Evolutionary conservation across 164 flowering plant genomes (phyloP), one percentile per base, ranked within the genome.

Genomic region (Akebia trifoliata): DNA sequence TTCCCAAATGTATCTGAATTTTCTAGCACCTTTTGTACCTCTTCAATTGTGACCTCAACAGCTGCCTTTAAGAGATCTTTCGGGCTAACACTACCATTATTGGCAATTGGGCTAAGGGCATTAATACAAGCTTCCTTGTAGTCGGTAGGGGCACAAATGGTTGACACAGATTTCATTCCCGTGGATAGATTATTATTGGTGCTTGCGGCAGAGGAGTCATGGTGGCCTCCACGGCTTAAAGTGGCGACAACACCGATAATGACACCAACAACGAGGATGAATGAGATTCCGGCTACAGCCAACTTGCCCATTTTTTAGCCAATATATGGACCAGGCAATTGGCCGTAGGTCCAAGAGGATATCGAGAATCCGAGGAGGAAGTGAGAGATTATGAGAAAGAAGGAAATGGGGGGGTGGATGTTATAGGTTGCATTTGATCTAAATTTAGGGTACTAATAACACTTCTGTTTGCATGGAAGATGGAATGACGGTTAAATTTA

Each of bases 141-240:
- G 43, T 78, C 79, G 0, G 82, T 72, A 0, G 78, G 72, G 9
- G 55, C 45, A 42, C 88, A 80, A 8, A 83, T 52, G 25, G 78
- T 20, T 7, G 62, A 28, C 5, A 80, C 63, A 3, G 79, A 45
- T 54, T 78, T 77, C n/a, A 49, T 10, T 2, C 75, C 55, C 2
- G 47, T 24, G 5, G 12, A 67, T 10, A 18, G 69, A 45, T 11
- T 57, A 24, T 4, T n/a, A 34, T 4, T 3, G 11, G 9, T 21
- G 6, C 6, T 18, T 5, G 25, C 60, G 1, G 64, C 1, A 39
- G 52, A 47, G n/a, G n/a, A n/a, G n/a, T n/a, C n/a, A n/a, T n/a
- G n/a, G n/a, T n/a, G n/a, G n/a, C 29, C 50, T 28, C 24, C 18
- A 24, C 38, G 60, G 35, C 25, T 54, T 9, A 60, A 50, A 4